Evolutionary conservation across 2,329 filamentous ascomycete species (phyloP), one percentile per base, ranked within the genome.

Genomic region (Fusarium acutatum): DNA sequence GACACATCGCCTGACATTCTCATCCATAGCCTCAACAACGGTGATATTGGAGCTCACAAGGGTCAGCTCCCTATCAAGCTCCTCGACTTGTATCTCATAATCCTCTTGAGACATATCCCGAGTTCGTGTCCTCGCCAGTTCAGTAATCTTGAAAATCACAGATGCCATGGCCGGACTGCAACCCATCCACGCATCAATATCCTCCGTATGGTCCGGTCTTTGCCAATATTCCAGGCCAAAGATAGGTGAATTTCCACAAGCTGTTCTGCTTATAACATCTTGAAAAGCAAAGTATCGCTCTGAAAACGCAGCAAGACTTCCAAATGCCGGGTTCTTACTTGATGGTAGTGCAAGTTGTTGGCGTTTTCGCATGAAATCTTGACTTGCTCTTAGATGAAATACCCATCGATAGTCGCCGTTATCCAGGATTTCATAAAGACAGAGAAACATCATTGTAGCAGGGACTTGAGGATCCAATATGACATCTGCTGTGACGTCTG

Each of bases 211-310:
- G 28, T 70, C 67, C 2, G 71, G 60, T 6, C 67, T 79, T 30
- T 81, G 79, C 86, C 86, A 87, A 64, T 86, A 87, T 56, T 87
- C 84, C 35, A 79, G 80, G 5, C 84, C 85, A 50, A 87, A 87
- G 0, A 85, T 76, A 0, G 84, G 82, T 14, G 83, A 81, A 17
- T 86, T 83, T 6, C 84, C 85, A 58, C 85, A 87, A 1, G 86
- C 86, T 0, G 86, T 87, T 38, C 85, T 81, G 34, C 86, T 85
- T 69, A 87, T 87, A 22, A 86, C 84, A 65, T 87, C 86, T 65
- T 87, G 86, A 20, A 86, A 87, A 7, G 86, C 86, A 61, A 87
- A 87, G 69, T 86, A 87, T 3, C 82, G 80, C 68, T 87, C 85
- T 1, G 84, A 82, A 11, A 82, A 81, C 1, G 82, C 77, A 9